These are phyloP conservation scores for Cytospora piceicola DNA, from an alignment of 2,329 filamentous ascomycete genomes.

Conservation along the genomic window DNA sequence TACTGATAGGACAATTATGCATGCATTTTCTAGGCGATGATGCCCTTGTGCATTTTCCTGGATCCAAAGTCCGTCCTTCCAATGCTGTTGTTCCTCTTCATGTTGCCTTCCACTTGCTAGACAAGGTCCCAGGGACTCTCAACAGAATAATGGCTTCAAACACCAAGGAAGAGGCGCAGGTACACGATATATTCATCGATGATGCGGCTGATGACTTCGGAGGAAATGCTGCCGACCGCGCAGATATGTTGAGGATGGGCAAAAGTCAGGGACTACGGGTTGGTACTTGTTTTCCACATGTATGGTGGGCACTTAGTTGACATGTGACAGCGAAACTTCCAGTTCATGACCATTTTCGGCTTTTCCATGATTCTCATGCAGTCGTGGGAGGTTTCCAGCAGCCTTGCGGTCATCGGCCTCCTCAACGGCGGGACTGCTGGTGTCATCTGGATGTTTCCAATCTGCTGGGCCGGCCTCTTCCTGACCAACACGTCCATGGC, in stretches of 20 bases:
- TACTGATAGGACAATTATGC: too few species aligned
- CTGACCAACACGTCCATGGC: conserved; percentile 47
- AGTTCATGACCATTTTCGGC: conserved; percentile 54
- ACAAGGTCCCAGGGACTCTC: neutral
- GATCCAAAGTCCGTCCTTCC: neutral
- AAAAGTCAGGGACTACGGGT: conserved; percentile 53
- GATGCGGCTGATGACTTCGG: neutral
- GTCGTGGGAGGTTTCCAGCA: conserved; percentile 51
- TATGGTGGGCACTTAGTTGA: neutral
- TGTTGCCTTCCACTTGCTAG: too few species aligned
- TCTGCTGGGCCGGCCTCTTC: conserved; percentile 51
- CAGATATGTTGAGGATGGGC: conserved; percentile 53
- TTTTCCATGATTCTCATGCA: conserved; percentile 57
- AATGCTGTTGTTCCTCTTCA: neutral
- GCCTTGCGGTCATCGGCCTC: conserved; percentile 40
- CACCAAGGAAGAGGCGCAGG: neutral
- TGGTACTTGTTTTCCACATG: conserved; percentile 27
- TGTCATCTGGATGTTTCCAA: conserved; percentile 55
- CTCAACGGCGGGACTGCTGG: conserved; percentile 57
- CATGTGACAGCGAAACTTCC: conserved; percentile 50
- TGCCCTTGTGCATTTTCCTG: neutral
- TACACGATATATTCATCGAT: neutral
- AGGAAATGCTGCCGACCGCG: conserved; percentile 39
- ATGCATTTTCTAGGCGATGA: neutral
- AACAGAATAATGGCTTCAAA: neutral